Evolutionary conservation across 768 basidiomycete genomes (phyloP).

Genomic region (Sporobolomyces phaffii): DNA sequence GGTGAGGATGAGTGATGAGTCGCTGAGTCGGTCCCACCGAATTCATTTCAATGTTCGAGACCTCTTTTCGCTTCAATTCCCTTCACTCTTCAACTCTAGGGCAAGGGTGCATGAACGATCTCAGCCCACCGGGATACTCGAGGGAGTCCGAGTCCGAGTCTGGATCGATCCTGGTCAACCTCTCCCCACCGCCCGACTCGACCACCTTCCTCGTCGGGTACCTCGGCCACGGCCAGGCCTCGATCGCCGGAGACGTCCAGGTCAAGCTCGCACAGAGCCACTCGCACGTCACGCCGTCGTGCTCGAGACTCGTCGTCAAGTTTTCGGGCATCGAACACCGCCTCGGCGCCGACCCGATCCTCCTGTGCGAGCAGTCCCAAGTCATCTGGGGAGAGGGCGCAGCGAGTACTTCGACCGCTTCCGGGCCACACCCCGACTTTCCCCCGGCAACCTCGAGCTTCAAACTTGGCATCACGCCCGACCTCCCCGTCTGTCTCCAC

Average conservation of each 20-base stretch:
- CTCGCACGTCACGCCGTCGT: neutral
- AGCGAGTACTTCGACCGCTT: slow-evolving; percentile 7
- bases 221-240: slow-evolving; percentile 60
- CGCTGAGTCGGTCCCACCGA: too few species aligned
- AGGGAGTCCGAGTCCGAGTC: neutral
- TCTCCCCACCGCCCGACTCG: slow-evolving; percentile 63
- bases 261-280: slow-evolving; percentile 58
- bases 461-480: slow-evolving; percentile 67
- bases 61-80: too few species aligned
- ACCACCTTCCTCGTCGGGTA: slow-evolving; percentile 79
- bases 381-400: slow-evolving; percentile 32
- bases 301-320: slow-evolving; percentile 17
- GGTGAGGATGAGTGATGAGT: too few species aligned
- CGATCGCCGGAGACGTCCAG: slow-evolving; percentile 81
- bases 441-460: slow-evolving; percentile 68
- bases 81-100: too few species aligned
- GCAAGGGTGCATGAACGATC: slow-evolving; percentile 29
- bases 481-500: slow-evolving; percentile 76
- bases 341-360: slow-evolving; percentile 6
- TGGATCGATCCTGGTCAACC: slow-evolving; percentile 31
- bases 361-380: slow-evolving; percentile 18
- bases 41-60: too few species aligned
- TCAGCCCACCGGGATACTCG: slow-evolving; percentile 15
- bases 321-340: slow-evolving; percentile 34
- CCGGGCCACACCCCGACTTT: too few species aligned